A percentile compares a stretch with the other conserved stretches of the same genome.
These are phyloP conservation scores for Suhomyces pyralidae DNA, from an alignment of 805 yeast species.

Conservation along the genomic window DNA sequence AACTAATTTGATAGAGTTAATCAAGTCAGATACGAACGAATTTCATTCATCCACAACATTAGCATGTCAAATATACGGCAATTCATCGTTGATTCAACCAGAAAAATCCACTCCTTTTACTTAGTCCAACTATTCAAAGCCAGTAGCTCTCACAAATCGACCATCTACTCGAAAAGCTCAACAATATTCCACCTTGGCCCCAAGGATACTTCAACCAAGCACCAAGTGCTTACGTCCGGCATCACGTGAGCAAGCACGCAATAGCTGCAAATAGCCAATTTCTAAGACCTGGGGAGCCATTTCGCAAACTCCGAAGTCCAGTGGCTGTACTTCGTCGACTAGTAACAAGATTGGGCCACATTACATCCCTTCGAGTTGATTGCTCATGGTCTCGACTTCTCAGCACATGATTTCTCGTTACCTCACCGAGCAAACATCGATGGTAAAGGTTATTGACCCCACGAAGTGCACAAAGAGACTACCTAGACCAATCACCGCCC, in stretches of 20 bases:
- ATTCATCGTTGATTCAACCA: too few species aligned
- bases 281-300: not conserved
- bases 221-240: too few species aligned
- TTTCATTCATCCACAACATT: too few species aligned
- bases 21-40: too few species aligned
- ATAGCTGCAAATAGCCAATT: not conserved
- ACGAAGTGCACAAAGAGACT: not conserved
- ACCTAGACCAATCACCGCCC: not conserved
- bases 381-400: not conserved
- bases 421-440: not conserved
- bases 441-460: not conserved
- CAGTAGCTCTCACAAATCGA: too few species aligned
- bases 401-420: not conserved
- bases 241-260: not conserved
- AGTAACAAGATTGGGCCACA: not conserved
- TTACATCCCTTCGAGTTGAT: not conserved
- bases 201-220: too few species aligned
- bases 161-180: too few species aligned
- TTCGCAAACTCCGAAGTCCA: not conserved
- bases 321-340: not conserved
- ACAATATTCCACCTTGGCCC: too few species aligned
- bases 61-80: too few species aligned
- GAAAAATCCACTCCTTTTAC: too few species aligned
- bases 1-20: too few species aligned
- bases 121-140: too few species aligned